Evolutionary conservation across 768 basidiomycete species (phyloP), one percentile per base, ranked within the genome.

Genomic region (Russula foetens): DNA sequence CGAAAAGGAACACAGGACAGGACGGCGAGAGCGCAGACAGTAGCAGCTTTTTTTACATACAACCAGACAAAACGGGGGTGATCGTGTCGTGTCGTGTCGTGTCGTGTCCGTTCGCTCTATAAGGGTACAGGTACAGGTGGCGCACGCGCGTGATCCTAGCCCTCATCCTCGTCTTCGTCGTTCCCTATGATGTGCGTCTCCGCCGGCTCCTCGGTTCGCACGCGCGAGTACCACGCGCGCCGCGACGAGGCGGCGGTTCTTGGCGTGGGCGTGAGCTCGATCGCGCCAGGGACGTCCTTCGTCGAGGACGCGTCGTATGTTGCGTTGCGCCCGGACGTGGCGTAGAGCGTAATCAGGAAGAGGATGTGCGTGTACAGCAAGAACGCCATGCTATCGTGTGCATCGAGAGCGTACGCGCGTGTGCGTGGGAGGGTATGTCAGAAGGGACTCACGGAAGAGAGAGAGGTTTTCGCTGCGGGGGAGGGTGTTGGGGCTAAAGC

Each of bases 311-410:
- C 55, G n/a, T 69, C 61, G 4, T 73, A 52, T 2, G 81, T 12
- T 2, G 35, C 81, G 62, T 87, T 85, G 29, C 78, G 79, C 3
- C 86, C 86, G 17, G 81, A 82, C 0, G 79, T 83, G 7, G 78
- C 66, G 69, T 87, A 92, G 1, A 92, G 74, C 64, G 86, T 79
- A 66, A 92, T 77, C 53, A 95, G 79, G 68, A 81, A 79, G 26
- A 86, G 75, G 52, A 87, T 83, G 67, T 88, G 79, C 7, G 85
- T 76, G 72, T 95, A 94, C 28, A 94, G 68, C 41, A 90, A 62
- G 77, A 95, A 94, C 0, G 90, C 83, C 48, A 87, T 76, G 67
- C 86, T 88, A 23, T 12, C 21, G 14, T 23, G 24, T 31, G 11
- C 24, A 19, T n/a, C 19, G 43, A 45, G 5, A 51, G 8, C 45